Evolutionary conservation across 2,329 filamentous ascomycete genomes (phyloP), one percentile per base, ranked within the genome.

Genomic region (Trichoderma koningii): DNA sequence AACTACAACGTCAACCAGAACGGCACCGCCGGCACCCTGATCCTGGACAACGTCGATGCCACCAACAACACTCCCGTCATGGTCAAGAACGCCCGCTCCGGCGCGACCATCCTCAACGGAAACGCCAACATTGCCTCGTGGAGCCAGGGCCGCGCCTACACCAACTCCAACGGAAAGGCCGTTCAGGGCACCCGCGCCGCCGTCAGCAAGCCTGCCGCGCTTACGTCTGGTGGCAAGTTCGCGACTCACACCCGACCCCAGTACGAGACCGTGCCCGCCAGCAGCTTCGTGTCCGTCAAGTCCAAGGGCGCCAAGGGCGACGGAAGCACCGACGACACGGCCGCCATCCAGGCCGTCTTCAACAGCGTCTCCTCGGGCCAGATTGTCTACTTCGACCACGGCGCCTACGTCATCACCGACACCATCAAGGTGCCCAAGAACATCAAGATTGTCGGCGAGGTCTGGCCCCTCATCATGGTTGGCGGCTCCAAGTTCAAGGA

Each of bases 1-100:
- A 86, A 89, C 1, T 97, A 91, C 79, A 83, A 84, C 70, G 78
- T 83, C 6, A 76, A 78, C 63, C 83, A 88, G 65, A 83, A 87
- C 23, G 79, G 83, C 64, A 91, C 90, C 70, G 94, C 93, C 73
- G 92, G 91, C 67, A 92, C 91, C 15, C 84, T 97, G 52, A 84
- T 97, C 69, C 77, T 98, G 12, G 91, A 97, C 79, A 97, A 97
- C 70, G 91, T 96, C 41, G 92, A 97, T 78, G 92, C 97, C 78
- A 79, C 77, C 69, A 81, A 81, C 55, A 88, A 86, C 63, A 87
- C 91, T 62, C 82, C 84, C 7, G 82, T 85, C 26, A 92, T 91
- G 38, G 85, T 98, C 62, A 76, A 82, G 68, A 83, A 85, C 70
- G 76, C 80, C 21, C 81, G 79, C 67, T 88, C 86, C 52, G 80